A percentile compares a stretch with the other conserved stretches of the same genome.
These are phyloP conservation scores for Penicillium silybi DNA, from an alignment of 495 filamentous ascomycete species.

Conservation along the genomic window DNA sequence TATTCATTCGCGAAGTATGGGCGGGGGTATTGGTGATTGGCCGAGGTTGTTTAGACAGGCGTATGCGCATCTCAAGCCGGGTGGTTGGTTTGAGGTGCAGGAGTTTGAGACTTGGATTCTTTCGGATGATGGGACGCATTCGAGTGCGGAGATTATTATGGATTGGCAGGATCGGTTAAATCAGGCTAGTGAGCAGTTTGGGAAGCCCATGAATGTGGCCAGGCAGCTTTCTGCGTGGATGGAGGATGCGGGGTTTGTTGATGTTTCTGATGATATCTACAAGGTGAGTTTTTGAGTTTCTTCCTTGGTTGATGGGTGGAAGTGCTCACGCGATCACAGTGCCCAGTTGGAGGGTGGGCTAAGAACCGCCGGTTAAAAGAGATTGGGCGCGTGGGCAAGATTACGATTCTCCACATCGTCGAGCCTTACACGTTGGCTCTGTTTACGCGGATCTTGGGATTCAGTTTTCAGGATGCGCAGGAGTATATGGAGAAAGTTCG, in stretches of 20 bases:
- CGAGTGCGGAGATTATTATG: slow-evolving; percentile 17
- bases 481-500: slow-evolving; percentile 33
- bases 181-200: slow-evolving; percentile 33
- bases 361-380: slow-evolving; percentile 47
- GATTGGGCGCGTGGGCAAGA: slow-evolving; percentile 40
- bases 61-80: slow-evolving; percentile 43
- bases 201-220: slow-evolving; percentile 37
- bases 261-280: slow-evolving; percentile 36
- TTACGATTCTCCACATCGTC: slow-evolving; percentile 37
- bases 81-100: slow-evolving; percentile 54
- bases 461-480: slow-evolving; percentile 33
- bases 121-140: slow-evolving; percentile 39
- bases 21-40: slow-evolving; percentile 46
- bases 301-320: background rate
- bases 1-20: slow-evolving; percentile 45
- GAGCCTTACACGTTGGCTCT: slow-evolving; percentile 51
- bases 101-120: slow-evolving; percentile 41
- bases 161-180: slow-evolving; percentile 28
- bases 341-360: slow-evolving; percentile 48
- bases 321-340: slow-evolving; percentile 16
- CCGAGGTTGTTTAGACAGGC: slow-evolving; percentile 32
- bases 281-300: slow-evolving; percentile 36
- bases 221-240: slow-evolving; percentile 22
- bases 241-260: slow-evolving; percentile 29
- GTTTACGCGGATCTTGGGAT: slow-evolving; percentile 53